Evolutionary conservation across 2,329 filamentous ascomycete genomes (phyloP).

Genomic region (Tolypocladium endophyticum): DNA sequence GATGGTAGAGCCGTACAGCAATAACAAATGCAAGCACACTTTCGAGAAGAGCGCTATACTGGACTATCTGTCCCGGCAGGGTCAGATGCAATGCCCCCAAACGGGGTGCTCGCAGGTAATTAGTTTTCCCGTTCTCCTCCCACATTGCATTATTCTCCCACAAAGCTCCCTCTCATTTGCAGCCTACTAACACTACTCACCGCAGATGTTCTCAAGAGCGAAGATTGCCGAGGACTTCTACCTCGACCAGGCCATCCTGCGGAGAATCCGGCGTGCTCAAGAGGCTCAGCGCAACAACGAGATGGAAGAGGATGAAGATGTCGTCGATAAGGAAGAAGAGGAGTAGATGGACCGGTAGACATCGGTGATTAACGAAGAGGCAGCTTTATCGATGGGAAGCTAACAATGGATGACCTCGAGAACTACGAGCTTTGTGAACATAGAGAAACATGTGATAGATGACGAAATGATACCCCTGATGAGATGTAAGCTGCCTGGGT

Average conservation of each 20-base stretch:
- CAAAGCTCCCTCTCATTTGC: not conserved
- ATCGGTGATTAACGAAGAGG: slow-evolving; percentile 14
- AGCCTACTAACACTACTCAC: not conserved
- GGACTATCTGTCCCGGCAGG: slow-evolving; percentile 35
- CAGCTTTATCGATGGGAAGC: slow-evolving; percentile 10
- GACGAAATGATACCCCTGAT: slow-evolving; percentile 5
- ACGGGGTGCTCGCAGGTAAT: slow-evolving; percentile 51
- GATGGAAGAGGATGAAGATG: slow-evolving; percentile 25
- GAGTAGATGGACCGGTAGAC: not conserved
- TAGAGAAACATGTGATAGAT: not conserved
- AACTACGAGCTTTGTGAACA: not conserved
- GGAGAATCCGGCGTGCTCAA: slow-evolving; percentile 45
- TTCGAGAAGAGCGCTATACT: slow-evolving; percentile 59
- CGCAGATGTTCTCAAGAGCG: slow-evolving; percentile 33
- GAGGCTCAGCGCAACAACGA: slow-evolving; percentile 33
- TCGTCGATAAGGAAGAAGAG: slow-evolving; percentile 8
- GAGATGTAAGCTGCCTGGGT: not conserved
- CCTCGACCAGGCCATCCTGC: slow-evolving; percentile 43
- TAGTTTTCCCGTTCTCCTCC: slow-evolving; percentile 5
- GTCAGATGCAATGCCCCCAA: slow-evolving; percentile 48
- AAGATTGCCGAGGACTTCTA: slow-evolving; percentile 37
- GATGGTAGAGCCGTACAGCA: slow-evolving; percentile 58
- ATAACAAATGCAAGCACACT: slow-evolving; percentile 56
- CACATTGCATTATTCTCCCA: not conserved
- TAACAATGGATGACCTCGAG: not conserved